phyloP scores from a whole-genome alignment of 495 filamentous ascomycete species.

The Penicillium paxilli region DNA sequence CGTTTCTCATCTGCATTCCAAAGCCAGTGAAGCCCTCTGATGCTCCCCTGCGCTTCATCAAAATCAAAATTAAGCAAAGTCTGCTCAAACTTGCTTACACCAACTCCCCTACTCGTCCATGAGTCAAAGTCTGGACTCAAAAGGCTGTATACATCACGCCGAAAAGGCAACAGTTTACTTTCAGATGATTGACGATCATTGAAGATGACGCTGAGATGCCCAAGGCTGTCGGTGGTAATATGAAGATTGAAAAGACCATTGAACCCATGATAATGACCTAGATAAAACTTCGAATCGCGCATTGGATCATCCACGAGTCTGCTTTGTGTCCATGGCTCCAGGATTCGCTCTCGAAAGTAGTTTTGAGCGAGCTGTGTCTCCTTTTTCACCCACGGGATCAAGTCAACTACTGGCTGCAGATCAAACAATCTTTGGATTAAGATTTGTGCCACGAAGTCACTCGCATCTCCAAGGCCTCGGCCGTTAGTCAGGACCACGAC shows the following conservation, averaged over 20 bases:
- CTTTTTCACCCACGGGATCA: constrained; percentile 5
- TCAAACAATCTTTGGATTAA: constrained; percentile 20
- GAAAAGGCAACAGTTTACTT: constrained; percentile 3
- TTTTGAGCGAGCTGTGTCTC: not conserved
- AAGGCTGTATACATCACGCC: constrained; percentile 9
- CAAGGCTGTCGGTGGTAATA: not conserved
- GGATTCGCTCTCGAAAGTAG: constrained; percentile 3
- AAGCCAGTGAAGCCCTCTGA: constrained; percentile 11
- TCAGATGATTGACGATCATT: constrained; percentile 1
- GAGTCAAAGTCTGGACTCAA: constrained; percentile 4
- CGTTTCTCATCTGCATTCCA: constrained; percentile 6
- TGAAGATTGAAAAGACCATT: constrained; percentile 1
- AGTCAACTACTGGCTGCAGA: constrained; percentile 9
- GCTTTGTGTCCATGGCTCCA: constrained; percentile 3
- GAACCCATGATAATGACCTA: not conserved
- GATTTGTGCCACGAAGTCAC: constrained; percentile 15
- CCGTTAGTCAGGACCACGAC: constrained; percentile 16
- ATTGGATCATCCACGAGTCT: not conserved
- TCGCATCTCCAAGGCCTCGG: constrained; percentile 15
- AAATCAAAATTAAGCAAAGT: constrained; percentile 12
- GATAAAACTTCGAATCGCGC: constrained; percentile 4
- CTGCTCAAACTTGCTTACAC: constrained; percentile 7
- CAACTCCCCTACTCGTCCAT: not conserved
- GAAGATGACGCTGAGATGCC: constrained; percentile 4
- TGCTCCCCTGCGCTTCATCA: constrained; percentile 1